These are phyloP conservation scores for Hymenoscyphus albidus DNA, from an alignment of 2,329 filamentous ascomycete genomes.

Conservation along the genomic window DNA sequence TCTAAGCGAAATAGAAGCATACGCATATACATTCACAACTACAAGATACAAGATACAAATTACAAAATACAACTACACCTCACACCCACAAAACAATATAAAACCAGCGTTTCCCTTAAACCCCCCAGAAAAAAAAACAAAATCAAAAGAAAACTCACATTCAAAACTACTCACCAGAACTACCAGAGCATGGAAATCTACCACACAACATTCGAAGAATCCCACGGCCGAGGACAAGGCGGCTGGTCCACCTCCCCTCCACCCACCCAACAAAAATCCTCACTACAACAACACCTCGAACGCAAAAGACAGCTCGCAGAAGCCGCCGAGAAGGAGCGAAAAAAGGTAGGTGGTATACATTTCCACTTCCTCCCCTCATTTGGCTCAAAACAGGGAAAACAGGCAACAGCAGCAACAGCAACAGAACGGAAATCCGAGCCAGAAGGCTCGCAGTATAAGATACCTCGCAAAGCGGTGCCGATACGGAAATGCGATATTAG, in stretches of 20 bases:
- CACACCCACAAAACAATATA: too few species aligned
- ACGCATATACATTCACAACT: too few species aligned
- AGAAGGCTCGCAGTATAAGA: not conserved
- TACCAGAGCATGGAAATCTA: not conserved
- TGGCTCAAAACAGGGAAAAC: not conserved
- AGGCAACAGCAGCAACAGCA: not conserved
- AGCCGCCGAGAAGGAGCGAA: not conserved
- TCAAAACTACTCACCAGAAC: too few species aligned
- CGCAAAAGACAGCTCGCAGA: not conserved
- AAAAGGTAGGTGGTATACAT: not conserved
- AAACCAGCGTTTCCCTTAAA: too few species aligned
- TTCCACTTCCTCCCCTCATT: not conserved
- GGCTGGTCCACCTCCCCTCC: not conserved
- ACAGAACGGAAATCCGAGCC: not conserved
- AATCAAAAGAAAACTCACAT: too few species aligned
- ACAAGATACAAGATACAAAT: too few species aligned
- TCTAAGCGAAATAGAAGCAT: too few species aligned
- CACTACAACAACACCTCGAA: not conserved
- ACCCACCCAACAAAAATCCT: too few species aligned
- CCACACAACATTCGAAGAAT: conserved; percentile 2
- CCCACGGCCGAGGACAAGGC: not conserved
- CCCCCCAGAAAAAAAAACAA: too few species aligned
- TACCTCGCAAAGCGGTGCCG: not conserved
- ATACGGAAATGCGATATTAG: not conserved
- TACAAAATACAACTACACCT: too few species aligned